Base-by-base conservation (phyloP, 2,329 filamentous ascomycete genomes). In the Talaromyces sp. region DNA sequence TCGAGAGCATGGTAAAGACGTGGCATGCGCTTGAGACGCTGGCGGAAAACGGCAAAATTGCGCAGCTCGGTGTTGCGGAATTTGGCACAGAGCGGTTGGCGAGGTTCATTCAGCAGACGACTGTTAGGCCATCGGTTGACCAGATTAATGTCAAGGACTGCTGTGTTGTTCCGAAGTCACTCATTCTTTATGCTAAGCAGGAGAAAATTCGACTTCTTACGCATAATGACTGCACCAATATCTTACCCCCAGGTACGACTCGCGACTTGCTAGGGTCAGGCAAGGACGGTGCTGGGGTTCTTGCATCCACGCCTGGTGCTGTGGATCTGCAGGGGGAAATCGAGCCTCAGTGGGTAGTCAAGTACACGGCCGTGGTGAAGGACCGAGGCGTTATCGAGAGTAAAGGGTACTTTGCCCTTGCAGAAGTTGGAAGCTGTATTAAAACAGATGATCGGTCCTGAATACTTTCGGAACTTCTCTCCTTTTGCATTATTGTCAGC, bases 111-210 rank as follows among this genome's bases (percentile, higher is more conserved):
- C 83, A 87, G 49, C 83, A 87, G 67, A 90, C 91, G 25, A 83
- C 82, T 47, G 83, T 96, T 67, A 86, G 86, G 70, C 95, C 95
- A 0, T 86, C 87, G 22, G 94, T 98, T 47, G 89, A 98, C 78
- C 95, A 99, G 83, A 96, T 99, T 83, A 98, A 98, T 75, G 87
- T 97, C 60, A 89, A 91, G 71, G 92, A 98, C 78, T 98, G 94
- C 82, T 99, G 95, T 79, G 94, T 93, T 56, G 95, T 98, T 50
- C 95, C 95, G 9, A 93, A 93, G 72, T 90, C 92, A 13, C 84
- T 99, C 68, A 88, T 93, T 66, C 80, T 90, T 72, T 89, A 96
- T 71, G 94, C 94, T n/a, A 93, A 92, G 77, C 84, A 89, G 68
- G 84, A 93, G 74, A 84, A 87, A 22, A 93, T 99, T 67, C 92